Evolutionary conservation across 1,284 basidiomycete species (phyloP), one percentile per base, ranked within the genome.

Genomic region (Tilletia indica): DNA sequence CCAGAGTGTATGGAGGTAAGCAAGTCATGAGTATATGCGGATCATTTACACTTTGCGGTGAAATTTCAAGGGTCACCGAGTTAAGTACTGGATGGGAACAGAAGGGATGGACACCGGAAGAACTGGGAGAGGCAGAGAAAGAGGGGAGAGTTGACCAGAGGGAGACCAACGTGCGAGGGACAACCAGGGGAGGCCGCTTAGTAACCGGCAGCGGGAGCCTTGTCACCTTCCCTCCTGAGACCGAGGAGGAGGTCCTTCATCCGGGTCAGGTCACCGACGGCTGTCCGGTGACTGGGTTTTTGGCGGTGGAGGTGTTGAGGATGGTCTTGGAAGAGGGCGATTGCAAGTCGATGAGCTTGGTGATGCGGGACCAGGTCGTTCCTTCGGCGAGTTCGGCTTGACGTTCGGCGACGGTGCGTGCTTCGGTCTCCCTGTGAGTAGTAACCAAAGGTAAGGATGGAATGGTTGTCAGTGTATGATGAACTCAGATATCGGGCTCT

Each of bases 241-340:
- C 67, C 70, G 45, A 83, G 69, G 67, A 81, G 79, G 21, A 82
- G 19, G 70, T 81, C 95, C 86, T 93, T 96, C 88, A 94, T 94
- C 74, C 96, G 88, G 58, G 89, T 87, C 72, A 98, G 87, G 82
- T 99, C 97, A 0, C 91, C 93, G 56, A 93, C 92, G 25, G 92
- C n/a, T 92, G 86, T 19, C 92, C 93, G 49, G 61, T 64, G 61
- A 64, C 34, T 16, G 61, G 61, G 61, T 64, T 64, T 38, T 64
- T 64, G 51, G 45, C 68, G 16, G 48, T 42, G 48, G 68, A 49
- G 34, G 91, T 89, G 51, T 94, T 89, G 25, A 94, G 91, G 79
- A 94, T 89, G 0, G 95, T 98, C 88, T 98, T 99, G 87, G 91
- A 93, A 86, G 88, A 93, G 72, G 94, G 97, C 85, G 98, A 97